Base-by-base conservation (phyloP, 768 basidiomycete genomes). In the Trametes sanguinea region DNA sequence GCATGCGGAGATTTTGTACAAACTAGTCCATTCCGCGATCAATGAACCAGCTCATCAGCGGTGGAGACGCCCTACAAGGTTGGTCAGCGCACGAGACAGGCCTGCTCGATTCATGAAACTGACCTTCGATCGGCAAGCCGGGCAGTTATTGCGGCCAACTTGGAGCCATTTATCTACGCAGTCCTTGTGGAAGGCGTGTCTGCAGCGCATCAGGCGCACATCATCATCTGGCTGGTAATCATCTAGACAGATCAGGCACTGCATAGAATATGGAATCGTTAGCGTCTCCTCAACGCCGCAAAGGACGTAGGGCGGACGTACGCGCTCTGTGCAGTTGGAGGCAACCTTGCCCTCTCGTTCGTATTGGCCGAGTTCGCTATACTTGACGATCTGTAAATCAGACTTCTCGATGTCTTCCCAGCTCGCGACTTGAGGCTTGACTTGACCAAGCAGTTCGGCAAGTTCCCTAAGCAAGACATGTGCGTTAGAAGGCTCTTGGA, bases 131-230 rank as follows among this genome's bases (percentile, higher is more conserved):
- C 95, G 87, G 76, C 95, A 97, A 6, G 92, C 92, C 37, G 95
- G 95, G 73, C 95, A 97, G 61, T 92, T 93, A 69, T 97, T 97
- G 59, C 87, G 81, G 3, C 94, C 94, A 5, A 83, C 85, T 55
- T 69, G 67, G 37, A 96, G 78, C 93, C 95, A 96, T 62, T 81
- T 86, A 70, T 97, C 95, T 6, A 97, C 92, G 67, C 95, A 97
- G 22, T 73, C 76, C 69, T 86, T 86, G 71, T 98, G 95, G 81
- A 95, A 98, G n/a, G 84, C 87, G 75, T 98, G 95, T 65, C 85
- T 83, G 74, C 95, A 97, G 5, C 76, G 76, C 77, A 98, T 81
- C 37, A 97, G 75, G 29, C 95, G 86, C 51, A 95, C 75, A 30
- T 94, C 87, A 47, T 94, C 91, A 46, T 90, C 87, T 2, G 78